These are phyloP conservation scores for Didymella glomerata DNA, from an alignment of 2,329 filamentous ascomycete genomes.

Conservation along the genomic window DNA sequence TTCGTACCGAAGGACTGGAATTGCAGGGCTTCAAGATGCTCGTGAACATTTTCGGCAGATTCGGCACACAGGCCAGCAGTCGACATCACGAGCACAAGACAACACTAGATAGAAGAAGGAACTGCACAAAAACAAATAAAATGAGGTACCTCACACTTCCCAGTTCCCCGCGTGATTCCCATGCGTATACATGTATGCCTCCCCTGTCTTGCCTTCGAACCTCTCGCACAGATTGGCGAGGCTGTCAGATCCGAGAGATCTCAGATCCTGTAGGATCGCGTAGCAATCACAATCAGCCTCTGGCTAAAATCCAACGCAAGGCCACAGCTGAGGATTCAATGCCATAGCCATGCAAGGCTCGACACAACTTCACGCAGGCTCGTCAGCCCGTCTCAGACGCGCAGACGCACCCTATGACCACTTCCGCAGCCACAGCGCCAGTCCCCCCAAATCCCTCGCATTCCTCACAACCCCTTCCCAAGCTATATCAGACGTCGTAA, in stretches of 20 bases:
- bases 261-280: conserved; percentile 1
- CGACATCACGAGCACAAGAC: conserved; percentile 19
- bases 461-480: neutral
- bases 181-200: neutral
- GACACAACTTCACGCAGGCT: neutral
- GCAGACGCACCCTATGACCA: neutral
- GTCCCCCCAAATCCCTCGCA: conserved; percentile 8
- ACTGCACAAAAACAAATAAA: conserved; percentile 25
- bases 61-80: conserved; percentile 9
- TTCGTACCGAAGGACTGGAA: conserved; percentile 16
- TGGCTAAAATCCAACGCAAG: neutral
- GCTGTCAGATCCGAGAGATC: neutral
- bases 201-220: neutral
- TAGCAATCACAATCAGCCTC: neutral
- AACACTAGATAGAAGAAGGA: conserved; percentile 21
- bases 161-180: conserved; percentile 15
- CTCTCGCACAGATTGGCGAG: neutral
- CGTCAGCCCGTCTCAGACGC: neutral
- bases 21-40: conserved; percentile 19
- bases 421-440: neutral
- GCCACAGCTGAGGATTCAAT: neutral
- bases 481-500: conserved; percentile 5
- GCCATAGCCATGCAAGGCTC: conserved; percentile 9
- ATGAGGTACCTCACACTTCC: conserved; percentile 24
- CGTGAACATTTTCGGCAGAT: conserved; percentile 14